Conservation (phyloP, 2,329 filamentous ascomycete species). For the Lomentospora prolificans region DNA sequence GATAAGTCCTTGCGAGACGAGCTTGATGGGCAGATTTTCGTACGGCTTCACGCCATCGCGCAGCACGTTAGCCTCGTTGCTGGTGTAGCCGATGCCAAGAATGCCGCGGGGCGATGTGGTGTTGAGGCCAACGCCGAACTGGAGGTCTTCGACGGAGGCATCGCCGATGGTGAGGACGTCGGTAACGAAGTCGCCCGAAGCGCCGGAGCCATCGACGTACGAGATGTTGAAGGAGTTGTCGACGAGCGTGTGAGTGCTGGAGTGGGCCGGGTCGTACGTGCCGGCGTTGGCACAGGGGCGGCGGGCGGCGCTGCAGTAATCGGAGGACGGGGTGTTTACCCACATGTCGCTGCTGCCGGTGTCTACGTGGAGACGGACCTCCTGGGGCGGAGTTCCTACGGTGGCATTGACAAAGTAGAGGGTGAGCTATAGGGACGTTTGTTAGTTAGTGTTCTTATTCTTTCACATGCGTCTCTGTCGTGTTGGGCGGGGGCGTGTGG, state of each 20-base stretch:
- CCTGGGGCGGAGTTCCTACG: slow-evolving; percentile 51
- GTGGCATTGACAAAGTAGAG: slow-evolving; percentile 56
- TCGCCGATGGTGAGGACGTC: slow-evolving; percentile 58
- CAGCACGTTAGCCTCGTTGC: slow-evolving; percentile 67
- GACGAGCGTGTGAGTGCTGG: slow-evolving; percentile 66
- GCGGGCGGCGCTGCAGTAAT: slow-evolving; percentile 40
- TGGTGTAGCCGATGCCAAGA: slow-evolving; percentile 71
- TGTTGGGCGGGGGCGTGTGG: background rate
- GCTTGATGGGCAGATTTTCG: slow-evolving; percentile 57
- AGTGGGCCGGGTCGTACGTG: slow-evolving; percentile 59
- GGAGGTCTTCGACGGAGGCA: slow-evolving; percentile 42
- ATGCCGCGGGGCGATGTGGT: slow-evolving; percentile 60
- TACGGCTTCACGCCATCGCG: slow-evolving; percentile 46
- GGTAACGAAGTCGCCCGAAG: slow-evolving; percentile 68
- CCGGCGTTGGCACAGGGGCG: slow-evolving; percentile 51
- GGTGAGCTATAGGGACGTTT: slow-evolving; percentile 34
- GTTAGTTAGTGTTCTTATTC: slow-evolving; percentile 11
- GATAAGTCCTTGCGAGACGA: slow-evolving; percentile 52
- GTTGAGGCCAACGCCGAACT: slow-evolving; percentile 65
- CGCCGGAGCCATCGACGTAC: slow-evolving; percentile 73
- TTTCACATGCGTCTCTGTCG: slow-evolving; percentile 11
- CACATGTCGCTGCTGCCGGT: slow-evolving; percentile 62
- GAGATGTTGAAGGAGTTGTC: slow-evolving; percentile 75
- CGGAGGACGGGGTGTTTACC: slow-evolving; percentile 57
- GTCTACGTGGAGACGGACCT: slow-evolving; percentile 50